Conservation (phyloP, 768 basidiomycete species). For the Macrolepiota albuminosa region DNA sequence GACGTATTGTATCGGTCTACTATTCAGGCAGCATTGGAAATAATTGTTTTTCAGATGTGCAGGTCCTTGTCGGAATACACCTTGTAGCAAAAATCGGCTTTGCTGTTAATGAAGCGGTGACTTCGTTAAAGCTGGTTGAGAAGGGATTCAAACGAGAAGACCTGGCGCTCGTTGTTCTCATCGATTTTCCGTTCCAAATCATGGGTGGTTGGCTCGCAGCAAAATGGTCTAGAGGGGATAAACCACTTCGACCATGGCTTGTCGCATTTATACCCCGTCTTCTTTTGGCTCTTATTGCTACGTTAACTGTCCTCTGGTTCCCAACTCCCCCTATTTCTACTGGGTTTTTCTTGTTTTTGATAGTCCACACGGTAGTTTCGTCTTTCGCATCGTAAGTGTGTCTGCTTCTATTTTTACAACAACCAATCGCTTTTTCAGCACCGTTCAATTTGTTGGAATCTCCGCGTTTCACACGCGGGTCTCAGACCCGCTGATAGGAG, state of each 20-base stretch:
- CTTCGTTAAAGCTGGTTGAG: slow-evolving; percentile 91
- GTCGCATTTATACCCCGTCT: slow-evolving; percentile 88
- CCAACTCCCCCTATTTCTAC: slow-evolving; percentile 69
- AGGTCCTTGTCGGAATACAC: slow-evolving; percentile 81
- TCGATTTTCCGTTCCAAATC: slow-evolving; percentile 98
- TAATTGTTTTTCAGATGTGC: slow-evolving; percentile 61
- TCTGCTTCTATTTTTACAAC: background rate
- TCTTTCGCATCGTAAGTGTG: slow-evolving; percentile 76
- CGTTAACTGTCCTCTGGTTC: slow-evolving; percentile 79
- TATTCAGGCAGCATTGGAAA: background rate
- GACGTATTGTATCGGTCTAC: slow-evolving; percentile 50
- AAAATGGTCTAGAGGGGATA: slow-evolving; percentile 80
- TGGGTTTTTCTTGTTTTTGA: slow-evolving; percentile 76
- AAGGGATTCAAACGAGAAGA: slow-evolving; percentile 96
- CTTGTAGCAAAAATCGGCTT: slow-evolving; percentile 93
- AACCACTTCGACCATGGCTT: slow-evolving; percentile 83
- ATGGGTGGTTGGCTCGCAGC: slow-evolving; percentile 92
- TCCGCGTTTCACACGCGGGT: slow-evolving; percentile 98
- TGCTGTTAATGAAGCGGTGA: slow-evolving; percentile 89
- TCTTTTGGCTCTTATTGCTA: slow-evolving; percentile 63
- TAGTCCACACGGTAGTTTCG: slow-evolving; percentile 76
- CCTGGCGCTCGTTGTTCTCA: slow-evolving; percentile 88
- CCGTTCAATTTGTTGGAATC: slow-evolving; percentile 98
- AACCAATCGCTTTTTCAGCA: slow-evolving; percentile 40
- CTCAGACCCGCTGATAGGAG: slow-evolving; percentile 94